A percentile compares a stretch with the other conserved stretches of the same genome.
Evolutionary conservation across 441 rosid genomes (phyloP).

Genomic region (Aquilaria agallochum): DNA sequence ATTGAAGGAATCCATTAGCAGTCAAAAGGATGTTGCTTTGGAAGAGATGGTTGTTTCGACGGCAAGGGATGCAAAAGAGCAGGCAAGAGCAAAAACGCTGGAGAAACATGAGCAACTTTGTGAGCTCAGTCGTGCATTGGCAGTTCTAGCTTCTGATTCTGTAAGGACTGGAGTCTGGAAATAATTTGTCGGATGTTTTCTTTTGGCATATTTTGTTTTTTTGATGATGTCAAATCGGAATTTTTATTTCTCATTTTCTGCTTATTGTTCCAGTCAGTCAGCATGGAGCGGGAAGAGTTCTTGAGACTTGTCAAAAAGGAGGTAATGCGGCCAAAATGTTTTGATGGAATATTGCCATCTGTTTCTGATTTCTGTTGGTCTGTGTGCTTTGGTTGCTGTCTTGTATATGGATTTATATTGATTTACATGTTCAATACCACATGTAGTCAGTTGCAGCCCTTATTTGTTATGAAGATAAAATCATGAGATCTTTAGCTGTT

Average conservation of each 20-base stretch:
- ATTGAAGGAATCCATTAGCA: slow-evolving; percentile 44
- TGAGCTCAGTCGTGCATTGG: slow-evolving; percentile 72
- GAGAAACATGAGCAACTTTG: slow-evolving; percentile 72
- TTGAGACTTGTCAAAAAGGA: slow-evolving; percentile 78
- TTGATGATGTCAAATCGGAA: slow-evolving; percentile 4
- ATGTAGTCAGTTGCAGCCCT: too few species aligned
- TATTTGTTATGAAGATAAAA: too few species aligned
- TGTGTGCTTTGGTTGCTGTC: too few species aligned
- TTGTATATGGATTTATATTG: too few species aligned
- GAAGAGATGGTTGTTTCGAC: slow-evolving; percentile 54
- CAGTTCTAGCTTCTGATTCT: slow-evolving; percentile 74
- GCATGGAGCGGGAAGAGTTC: slow-evolving; percentile 94
- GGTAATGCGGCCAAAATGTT: slow-evolving; percentile 34
- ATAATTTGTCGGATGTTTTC: slow-evolving; percentile 10
- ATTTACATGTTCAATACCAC: too few species aligned
- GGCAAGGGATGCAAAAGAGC: slow-evolving; percentile 53
- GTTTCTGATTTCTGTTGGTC: too few species aligned
- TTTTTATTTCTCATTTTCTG: slow-evolving; percentile 17
- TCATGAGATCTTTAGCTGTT: too few species aligned
- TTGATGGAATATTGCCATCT: neutral
- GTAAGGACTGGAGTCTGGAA: slow-evolving; percentile 29
- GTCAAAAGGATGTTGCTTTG: slow-evolving; percentile 55
- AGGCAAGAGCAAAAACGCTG: slow-evolving; percentile 52
- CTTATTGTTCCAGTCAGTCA: slow-evolving; percentile 59
- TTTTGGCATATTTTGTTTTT: neutral